A percentile compares a stretch with the other conserved stretches of the same genome.
Conservation (phyloP, 495 filamentous ascomycete species). For the Xylaria grammica region DNA sequence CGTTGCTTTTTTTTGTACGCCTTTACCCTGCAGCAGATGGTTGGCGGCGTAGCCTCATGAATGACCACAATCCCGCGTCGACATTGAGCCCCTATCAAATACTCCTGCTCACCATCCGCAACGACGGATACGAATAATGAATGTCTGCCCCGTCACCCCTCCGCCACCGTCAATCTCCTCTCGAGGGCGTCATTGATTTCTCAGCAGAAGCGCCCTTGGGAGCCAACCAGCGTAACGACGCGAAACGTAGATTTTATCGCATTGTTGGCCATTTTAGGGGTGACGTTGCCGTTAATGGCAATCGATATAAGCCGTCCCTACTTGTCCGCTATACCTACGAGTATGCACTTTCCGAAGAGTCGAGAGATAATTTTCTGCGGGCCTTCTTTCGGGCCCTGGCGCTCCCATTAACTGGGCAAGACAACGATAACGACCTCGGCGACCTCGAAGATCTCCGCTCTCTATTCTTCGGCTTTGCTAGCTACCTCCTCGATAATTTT, state of each 20-base stretch:
- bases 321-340: slow-evolving; percentile 33
- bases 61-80: too few relatives aligned
- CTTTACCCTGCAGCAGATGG: too few relatives aligned
- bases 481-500: slow-evolving; percentile 30
- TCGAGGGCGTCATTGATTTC: slow-evolving; percentile 24
- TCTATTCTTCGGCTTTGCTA: slow-evolving; percentile 25
- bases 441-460: slow-evolving; percentile 18
- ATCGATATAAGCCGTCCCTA: slow-evolving; percentile 23
- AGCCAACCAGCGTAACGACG: slow-evolving; percentile 19
- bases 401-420: slow-evolving; percentile 14
- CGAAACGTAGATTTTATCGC: slow-evolving; percentile 25
- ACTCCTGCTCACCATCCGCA: too few relatives aligned
- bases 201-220: slow-evolving; percentile 22
- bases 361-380: slow-evolving; percentile 29
- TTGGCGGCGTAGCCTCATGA: too few relatives aligned
- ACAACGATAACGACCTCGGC: slow-evolving; percentile 14
- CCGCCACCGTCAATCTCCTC: slow-evolving; percentile 25
- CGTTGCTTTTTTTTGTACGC: too few relatives aligned
- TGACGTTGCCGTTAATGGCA: background rate
- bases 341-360: slow-evolving; percentile 29
- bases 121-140: too few relatives aligned
- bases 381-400: slow-evolving; percentile 26
- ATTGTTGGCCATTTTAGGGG: slow-evolving; percentile 26
- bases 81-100: too few relatives aligned
- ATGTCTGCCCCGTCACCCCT: slow-evolving; percentile 24